A percentile compares a stretch with the other conserved stretches of the same genome.
Evolutionary conservation across 2,329 filamentous ascomycete genomes (phyloP).

Genomic region (Aspergillus thermomutatus): DNA sequence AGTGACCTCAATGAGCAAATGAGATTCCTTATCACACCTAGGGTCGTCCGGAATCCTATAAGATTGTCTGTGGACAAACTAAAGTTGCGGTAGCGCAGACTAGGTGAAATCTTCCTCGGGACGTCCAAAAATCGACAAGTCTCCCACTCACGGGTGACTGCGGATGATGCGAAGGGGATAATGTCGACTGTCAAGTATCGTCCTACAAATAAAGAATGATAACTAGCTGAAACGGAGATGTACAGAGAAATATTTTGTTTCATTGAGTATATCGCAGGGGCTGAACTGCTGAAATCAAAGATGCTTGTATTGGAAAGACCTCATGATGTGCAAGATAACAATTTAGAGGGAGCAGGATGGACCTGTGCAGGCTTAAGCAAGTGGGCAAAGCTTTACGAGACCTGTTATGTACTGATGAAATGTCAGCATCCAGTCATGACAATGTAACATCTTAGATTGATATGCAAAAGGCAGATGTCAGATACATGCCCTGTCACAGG

Average conservation of each 20-base stretch:
- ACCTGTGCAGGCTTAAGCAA: not conserved
- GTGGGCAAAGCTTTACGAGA: not conserved
- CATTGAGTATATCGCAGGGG: not conserved
- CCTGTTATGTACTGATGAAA: slow-evolving; percentile 1
- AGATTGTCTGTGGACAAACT: not conserved
- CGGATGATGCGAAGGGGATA: not conserved
- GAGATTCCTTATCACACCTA: slow-evolving; percentile 12
- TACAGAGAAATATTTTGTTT: not conserved
- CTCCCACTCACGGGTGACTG: not conserved
- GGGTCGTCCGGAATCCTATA: not conserved
- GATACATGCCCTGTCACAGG: slow-evolving; percentile 68
- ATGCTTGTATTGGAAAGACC: not conserved
- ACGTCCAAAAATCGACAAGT: not conserved
- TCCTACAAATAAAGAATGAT: not conserved
- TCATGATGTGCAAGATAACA: not conserved
- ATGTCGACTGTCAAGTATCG: not conserved
- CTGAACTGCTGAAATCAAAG: not conserved
- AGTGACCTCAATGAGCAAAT: slow-evolving; percentile 7
- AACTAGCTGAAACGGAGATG: not conserved
- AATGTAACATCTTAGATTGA: slow-evolving; percentile 5
- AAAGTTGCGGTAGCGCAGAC: not conserved
- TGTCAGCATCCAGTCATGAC: slow-evolving; percentile 14
- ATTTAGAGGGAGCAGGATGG: not conserved
- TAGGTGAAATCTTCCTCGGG: not conserved
- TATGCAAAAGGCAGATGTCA: slow-evolving; percentile 17